Evolutionary conservation across 208 protist species (phyloP).

Genomic region (Leishmania braziliensis): DNA sequence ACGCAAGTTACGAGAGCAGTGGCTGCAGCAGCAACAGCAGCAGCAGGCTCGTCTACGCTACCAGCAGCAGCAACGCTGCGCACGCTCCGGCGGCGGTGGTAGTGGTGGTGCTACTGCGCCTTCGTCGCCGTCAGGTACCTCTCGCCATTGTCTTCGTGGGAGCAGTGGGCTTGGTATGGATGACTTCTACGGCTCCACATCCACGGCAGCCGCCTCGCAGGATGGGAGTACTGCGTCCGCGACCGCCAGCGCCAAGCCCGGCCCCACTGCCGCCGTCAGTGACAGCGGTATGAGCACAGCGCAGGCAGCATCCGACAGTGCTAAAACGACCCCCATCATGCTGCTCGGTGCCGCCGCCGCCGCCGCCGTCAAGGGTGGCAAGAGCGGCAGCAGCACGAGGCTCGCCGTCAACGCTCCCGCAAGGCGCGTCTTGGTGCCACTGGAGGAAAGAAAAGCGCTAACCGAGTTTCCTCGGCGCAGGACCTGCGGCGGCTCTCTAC

Average conservation of each 20-base stretch:
- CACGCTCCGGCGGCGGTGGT: neutral
- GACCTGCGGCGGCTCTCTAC: neutral
- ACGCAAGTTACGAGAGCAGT: slow-evolving; percentile 18
- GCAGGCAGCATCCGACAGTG: neutral
- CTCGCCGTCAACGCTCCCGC: neutral
- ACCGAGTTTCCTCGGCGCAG: neutral
- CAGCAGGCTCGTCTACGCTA: slow-evolving; percentile 14
- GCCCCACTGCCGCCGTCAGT: neutral
- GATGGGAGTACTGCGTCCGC: neutral
- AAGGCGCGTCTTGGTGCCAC: neutral
- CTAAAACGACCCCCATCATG: neutral
- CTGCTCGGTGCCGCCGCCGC: neutral
- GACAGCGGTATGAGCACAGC: slow-evolving; percentile 5
- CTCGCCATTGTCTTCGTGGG: neutral
- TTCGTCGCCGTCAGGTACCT: neutral
- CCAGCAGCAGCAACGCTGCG: slow-evolving; percentile 4
- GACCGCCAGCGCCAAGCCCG: neutral
- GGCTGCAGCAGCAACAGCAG: slow-evolving; percentile 12
- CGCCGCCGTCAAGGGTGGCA: neutral
- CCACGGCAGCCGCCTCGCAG: neutral
- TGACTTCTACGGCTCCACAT: neutral
- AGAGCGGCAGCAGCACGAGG: neutral
- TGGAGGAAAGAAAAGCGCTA: neutral
- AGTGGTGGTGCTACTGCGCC: neutral
- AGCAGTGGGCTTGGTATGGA: neutral